These are phyloP conservation scores for Leptodontidium sp. DNA, from an alignment of 2,329 filamentous ascomycete species.

Conservation along the genomic window DNA sequence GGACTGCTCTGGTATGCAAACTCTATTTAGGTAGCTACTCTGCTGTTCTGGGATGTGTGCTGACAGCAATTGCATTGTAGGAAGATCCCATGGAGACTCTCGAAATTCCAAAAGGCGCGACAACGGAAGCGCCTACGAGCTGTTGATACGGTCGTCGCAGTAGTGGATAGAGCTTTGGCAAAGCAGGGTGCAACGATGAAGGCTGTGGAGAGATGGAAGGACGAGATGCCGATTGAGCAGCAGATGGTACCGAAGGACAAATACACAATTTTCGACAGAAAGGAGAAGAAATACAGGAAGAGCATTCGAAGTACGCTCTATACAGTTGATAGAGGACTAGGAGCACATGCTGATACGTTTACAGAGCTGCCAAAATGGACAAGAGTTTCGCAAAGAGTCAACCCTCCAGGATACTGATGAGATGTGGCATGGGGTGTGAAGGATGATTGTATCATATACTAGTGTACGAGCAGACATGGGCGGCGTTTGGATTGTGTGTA, in stretches of 20 bases:
- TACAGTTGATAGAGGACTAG: not conserved
- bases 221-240: conserved; percentile 92
- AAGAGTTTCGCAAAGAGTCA: conserved; percentile 89
- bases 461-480: conserved; percentile 37
- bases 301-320: conserved; percentile 87
- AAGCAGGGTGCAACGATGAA: conserved; percentile 77
- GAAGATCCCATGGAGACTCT: conserved; percentile 98
- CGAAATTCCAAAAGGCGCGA: conserved; percentile 86
- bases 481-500: conserved; percentile 43
- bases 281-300: conserved; percentile 95
- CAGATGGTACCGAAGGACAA: conserved; percentile 98
- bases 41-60: conserved; percentile 9
- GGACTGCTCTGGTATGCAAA: conserved; percentile 79
- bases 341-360: conserved; percentile 28
- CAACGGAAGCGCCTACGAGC: conserved; percentile 83
- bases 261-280: conserved; percentile 97
- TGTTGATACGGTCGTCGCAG: conserved; percentile 88
- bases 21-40: not conserved
- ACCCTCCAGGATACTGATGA: conserved; percentile 86
- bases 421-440: conserved; percentile 5
- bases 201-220: conserved; percentile 88
- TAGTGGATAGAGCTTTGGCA: conserved; percentile 79
- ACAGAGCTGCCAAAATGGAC: conserved; percentile 91
- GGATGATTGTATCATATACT: conserved; percentile 38
- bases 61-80: conserved; percentile 49